Evolutionary conservation across 1,284 basidiomycete genomes (phyloP).

Genomic region (Crepidotus sp.): DNA sequence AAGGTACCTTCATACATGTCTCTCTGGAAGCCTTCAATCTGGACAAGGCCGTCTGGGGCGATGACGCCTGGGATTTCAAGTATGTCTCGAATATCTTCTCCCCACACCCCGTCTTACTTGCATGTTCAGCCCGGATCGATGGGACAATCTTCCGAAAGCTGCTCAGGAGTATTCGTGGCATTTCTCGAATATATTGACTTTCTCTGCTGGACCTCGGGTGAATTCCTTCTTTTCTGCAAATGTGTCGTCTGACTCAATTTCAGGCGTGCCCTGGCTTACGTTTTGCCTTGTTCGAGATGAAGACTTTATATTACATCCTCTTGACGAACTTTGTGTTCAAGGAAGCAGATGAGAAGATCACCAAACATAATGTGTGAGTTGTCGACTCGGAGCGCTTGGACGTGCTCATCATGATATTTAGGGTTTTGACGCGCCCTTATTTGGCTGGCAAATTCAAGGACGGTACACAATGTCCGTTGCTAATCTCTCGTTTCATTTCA

Average conservation of each 20-base stretch:
- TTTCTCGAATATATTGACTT: constrained; percentile 61
- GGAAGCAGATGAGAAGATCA: constrained; percentile 45
- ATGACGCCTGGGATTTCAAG: constrained; percentile 70
- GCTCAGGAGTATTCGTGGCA: constrained; percentile 56
- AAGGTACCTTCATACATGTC: constrained; percentile 66
- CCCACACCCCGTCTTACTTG: neutral
- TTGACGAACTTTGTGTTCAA: constrained; percentile 57
- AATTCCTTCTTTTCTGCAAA: constrained; percentile 21
- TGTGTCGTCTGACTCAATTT: constrained; percentile 2
- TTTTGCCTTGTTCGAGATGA: constrained; percentile 75
- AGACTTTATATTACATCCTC: constrained; percentile 63
- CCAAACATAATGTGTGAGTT: constrained; percentile 64
- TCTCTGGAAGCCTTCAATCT: constrained; percentile 72
- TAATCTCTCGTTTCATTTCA: constrained; percentile 27
- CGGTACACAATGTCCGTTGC: constrained; percentile 62
- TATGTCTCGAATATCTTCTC: constrained; percentile 28
- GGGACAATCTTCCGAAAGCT: constrained; percentile 63
- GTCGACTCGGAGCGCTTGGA: constrained; percentile 1
- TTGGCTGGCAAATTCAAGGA: constrained; percentile 47
- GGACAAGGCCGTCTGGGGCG: constrained; percentile 67
- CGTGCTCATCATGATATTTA: constrained; percentile 23
- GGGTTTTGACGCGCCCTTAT: constrained; percentile 67
- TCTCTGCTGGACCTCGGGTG: constrained; percentile 73
- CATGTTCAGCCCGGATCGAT: constrained; percentile 58
- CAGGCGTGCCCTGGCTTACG: constrained; percentile 74